Conservation (phyloP, 495 filamentous ascomycete genomes). For the Aspergillus sclerotioniger region DNA sequence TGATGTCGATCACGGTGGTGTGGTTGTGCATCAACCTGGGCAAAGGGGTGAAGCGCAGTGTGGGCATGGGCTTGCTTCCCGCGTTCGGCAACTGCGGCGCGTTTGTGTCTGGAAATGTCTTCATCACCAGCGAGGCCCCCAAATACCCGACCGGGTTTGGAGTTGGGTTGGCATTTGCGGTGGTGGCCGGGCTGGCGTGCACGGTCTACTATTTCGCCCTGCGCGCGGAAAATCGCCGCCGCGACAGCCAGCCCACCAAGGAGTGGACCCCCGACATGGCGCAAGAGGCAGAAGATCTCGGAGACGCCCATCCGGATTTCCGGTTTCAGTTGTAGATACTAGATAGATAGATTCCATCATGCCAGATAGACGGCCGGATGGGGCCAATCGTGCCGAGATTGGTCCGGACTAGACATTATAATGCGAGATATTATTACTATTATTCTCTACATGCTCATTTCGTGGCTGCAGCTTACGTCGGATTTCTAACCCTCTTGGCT, state of each 20-base stretch:
- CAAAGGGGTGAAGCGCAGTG: slow-evolving; percentile 57
- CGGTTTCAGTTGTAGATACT: slow-evolving; percentile 32
- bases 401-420: too few species aligned
- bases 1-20: slow-evolving; percentile 44
- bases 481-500: too few species aligned
- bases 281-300: slow-evolving; percentile 54
- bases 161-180: slow-evolving; percentile 46
- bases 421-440: too few species aligned
- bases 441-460: too few species aligned
- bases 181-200: slow-evolving; percentile 45
- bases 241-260: slow-evolving; percentile 44
- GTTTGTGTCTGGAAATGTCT: slow-evolving; percentile 55
- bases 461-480: too few species aligned
- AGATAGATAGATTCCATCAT: too few species aligned
- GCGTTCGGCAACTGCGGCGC: slow-evolving; percentile 54
- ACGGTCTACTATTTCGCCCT: slow-evolving; percentile 43
- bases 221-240: slow-evolving; percentile 44
- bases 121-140: slow-evolving; percentile 46
- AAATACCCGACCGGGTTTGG: slow-evolving; percentile 51
- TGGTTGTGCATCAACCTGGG: slow-evolving; percentile 57
- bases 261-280: slow-evolving; percentile 46
- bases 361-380: too few species aligned
- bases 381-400: too few species aligned
- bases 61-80: slow-evolving; percentile 51
- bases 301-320: slow-evolving; percentile 59